Evolutionary conservation across 2,329 filamentous ascomycete genomes (phyloP).

Genomic region (Fusarium annulatum): DNA sequence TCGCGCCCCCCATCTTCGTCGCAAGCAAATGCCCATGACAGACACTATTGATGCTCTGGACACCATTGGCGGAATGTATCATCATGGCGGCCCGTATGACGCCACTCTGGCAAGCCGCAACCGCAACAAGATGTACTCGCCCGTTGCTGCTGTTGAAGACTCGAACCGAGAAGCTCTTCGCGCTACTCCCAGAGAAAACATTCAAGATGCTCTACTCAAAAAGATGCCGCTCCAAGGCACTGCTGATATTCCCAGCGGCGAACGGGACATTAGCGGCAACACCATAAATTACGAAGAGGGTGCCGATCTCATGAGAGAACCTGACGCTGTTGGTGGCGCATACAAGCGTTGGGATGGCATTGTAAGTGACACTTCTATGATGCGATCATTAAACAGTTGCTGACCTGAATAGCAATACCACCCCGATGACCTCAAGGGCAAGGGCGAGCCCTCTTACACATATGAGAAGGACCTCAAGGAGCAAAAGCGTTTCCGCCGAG

Average conservation of each 20-base stretch:
- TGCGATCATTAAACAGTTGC: background rate
- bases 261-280: constrained; percentile 73
- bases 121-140: constrained; percentile 68
- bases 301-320: constrained; percentile 84
- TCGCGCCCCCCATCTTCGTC: constrained; percentile 74
- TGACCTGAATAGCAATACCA: constrained; percentile 68
- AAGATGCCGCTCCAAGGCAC: constrained; percentile 86
- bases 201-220: constrained; percentile 76
- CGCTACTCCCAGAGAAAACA: constrained; percentile 83
- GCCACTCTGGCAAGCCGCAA: constrained; percentile 82
- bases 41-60: constrained; percentile 88
- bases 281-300: constrained; percentile 85
- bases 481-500: constrained; percentile 55
- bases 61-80: constrained; percentile 74
- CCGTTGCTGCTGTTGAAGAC: constrained; percentile 78
- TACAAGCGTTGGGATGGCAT: constrained; percentile 81
- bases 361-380: constrained; percentile 62
- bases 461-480: constrained; percentile 75
- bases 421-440: constrained; percentile 82
- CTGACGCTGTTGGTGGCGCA: constrained; percentile 73
- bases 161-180: constrained; percentile 81
- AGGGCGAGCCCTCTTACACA: constrained; percentile 80
- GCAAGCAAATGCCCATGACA: constrained; percentile 72
- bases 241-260: constrained; percentile 79
- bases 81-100: constrained; percentile 92